Base-by-base conservation (phyloP, 2,329 filamentous ascomycete genomes). In the Beauveria pseudobassiana region DNA sequence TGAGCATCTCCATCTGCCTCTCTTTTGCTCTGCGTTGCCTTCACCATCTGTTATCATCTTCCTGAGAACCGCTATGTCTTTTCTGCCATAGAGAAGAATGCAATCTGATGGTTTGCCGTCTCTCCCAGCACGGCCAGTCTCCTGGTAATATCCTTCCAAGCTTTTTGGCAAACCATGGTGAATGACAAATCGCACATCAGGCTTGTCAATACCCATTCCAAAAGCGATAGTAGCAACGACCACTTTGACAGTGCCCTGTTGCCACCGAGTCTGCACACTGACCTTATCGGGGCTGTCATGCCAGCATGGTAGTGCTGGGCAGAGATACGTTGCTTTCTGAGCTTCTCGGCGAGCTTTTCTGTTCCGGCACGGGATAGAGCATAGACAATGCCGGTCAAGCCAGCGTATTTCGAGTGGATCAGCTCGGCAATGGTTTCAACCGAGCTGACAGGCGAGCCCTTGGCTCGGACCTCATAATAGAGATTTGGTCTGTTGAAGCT, bases 171-270 rank as follows among this genome's bases (percentile, higher is more conserved):
- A 81, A 49, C 87, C 90, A 69, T 96, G 88, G 71, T 99, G 96
- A 46, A 99, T 91, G 40, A 99, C 95, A 72, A 96, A 99, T 30
- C 95, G 89, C 53, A 99, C 95, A 72, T 99, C 89, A 0, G 93
- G 85, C 73, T 99, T 99, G 78, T 99, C 95, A 66, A 99, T 99
- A n/a, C 95, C 95, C 95, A 99, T 99, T 7, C 95, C 95, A 71
- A 99, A 99, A 26, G 95, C 95, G 73, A 99, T 98, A 0, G 95
- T 99, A 22, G 95, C 96, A 55, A 99, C 95, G 49, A 99, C 96
- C 40, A 99, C 90, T 67, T 96, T 89, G 69, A 88, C 84, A 57
- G 80, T 77, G 6, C 92, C 91, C 49, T 76, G 78, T 73, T 99
- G 95, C 95, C 95, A 99, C 34, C 86, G 75, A 63, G 83, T 83